Conservation (phyloP, 1,284 basidiomycete genomes). For the Ustilago tritici region DNA sequence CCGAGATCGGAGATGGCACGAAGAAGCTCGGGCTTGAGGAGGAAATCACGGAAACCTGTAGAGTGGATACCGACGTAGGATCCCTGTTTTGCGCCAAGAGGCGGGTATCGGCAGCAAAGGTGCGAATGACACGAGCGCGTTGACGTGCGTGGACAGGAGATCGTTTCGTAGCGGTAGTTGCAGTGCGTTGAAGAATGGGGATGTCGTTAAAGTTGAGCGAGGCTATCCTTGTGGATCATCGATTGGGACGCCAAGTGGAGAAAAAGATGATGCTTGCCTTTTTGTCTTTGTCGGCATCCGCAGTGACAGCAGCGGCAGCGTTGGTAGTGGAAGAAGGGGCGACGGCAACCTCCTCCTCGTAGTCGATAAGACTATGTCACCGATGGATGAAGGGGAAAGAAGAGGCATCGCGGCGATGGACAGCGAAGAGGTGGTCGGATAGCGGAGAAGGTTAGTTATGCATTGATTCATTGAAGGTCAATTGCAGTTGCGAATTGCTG, state of each 20-base stretch:
- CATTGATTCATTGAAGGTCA: slow-evolving; percentile 6
- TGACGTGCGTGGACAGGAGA: neutral
- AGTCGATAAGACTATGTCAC: slow-evolving; percentile 68
- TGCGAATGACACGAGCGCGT: neutral
- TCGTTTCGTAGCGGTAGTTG: neutral
- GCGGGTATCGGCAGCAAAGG: neutral
- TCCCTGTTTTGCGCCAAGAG: slow-evolving; percentile 46
- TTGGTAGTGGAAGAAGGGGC: slow-evolving; percentile 59
- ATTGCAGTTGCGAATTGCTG: neutral
- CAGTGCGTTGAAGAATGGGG: neutral
- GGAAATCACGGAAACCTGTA: slow-evolving; percentile 78
- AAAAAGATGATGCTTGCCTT: slow-evolving; percentile 60
- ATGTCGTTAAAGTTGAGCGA: slow-evolving; percentile 7
- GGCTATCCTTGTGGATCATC: neutral
- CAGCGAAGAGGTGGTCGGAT: slow-evolving; percentile 1
- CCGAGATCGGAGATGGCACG: slow-evolving; percentile 98
- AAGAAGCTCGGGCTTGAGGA: slow-evolving; percentile 95
- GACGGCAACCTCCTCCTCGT: slow-evolving; percentile 69
- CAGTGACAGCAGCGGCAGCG: slow-evolving; percentile 53
- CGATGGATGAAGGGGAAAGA: neutral
- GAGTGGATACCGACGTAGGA: slow-evolving; percentile 70
- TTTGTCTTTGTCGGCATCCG: slow-evolving; percentile 65
- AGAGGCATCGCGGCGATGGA: neutral
- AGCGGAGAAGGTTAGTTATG: slow-evolving; percentile 13
- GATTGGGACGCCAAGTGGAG: slow-evolving; percentile 4